Base-by-base conservation (phyloP, 192 early-diverging fungal species). In the Coemansia asiatica region DNA sequence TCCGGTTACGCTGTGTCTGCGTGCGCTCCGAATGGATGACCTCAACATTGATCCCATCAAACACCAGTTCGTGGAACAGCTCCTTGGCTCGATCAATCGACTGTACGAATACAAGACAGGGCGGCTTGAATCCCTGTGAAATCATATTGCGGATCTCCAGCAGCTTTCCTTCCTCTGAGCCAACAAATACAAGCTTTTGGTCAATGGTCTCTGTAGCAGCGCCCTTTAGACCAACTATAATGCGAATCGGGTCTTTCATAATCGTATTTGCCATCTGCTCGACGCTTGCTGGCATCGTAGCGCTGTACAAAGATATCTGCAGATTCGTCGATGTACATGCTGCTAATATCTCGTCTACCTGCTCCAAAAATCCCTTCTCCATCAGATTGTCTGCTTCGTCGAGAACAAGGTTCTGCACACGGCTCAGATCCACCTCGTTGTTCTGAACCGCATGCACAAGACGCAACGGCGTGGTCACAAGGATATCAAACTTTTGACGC, bases 1-100 rank as follows among this genome's bases (percentile, higher is more conserved):
- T 90, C 48, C 83, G 82, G 78, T 99, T 95, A 72, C 97, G 86
- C 85, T 95, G 95, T 27, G 88, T 85, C 73, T 96, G 91, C 36
- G 95, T 96, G 56, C 95, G 88, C 67, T 98, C 94, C 12, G 93
- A 91, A 68, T 97, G 96, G 25, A 98, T 97, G n/a, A 96, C 95
- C 56, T 98, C 97, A 12, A 98, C 96, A 72, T 96, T 94, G 80
- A 98, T 96, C 25, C 95, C 94, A 69, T 99, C 95, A 74, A 92
- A 98, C 16, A 97, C 89, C 48, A 99, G 86, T 71, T 99, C 96
- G 65, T 93, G 87, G 82, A 95, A 97, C 19, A 99, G 83, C 66
- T 99, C 95, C 67, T 95, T 94, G 59, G 97, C 94, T 56, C 97
- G 90, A 22, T 98, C 95, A 61, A 97, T 97, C 19, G 93, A 95